phyloP scores from a whole-genome alignment of 352 stramenopile species.

The Globisporangium emineosum region DNA sequence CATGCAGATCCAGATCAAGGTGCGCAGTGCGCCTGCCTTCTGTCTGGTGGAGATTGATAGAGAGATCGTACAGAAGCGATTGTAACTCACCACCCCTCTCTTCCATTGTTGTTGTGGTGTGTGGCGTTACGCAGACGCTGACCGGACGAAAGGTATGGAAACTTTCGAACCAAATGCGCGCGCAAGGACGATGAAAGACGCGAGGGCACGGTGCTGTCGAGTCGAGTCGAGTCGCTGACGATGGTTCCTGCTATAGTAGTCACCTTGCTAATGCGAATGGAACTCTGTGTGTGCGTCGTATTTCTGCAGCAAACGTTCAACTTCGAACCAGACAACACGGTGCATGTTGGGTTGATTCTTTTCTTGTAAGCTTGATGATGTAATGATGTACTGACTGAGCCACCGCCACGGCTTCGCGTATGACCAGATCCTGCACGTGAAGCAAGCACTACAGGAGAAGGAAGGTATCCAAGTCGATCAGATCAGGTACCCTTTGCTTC shows the following conservation, averaged over 20 bases:
- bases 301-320: conserved; percentile 80
- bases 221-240: background rate
- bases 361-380: background rate
- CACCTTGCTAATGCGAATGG: background rate
- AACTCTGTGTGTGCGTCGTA: background rate
- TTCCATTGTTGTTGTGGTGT: background rate
- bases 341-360: conserved; percentile 21
- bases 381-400: background rate
- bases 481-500: conserved; percentile 39
- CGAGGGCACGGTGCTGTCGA: background rate
- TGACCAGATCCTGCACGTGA: conserved; percentile 93
- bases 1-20: conserved; percentile 89
- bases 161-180: background rate
- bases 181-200: background rate
- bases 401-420: background rate
- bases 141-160: conserved; percentile 69
- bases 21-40: conserved; percentile 12
- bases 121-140: conserved; percentile 49
- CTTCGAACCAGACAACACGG: conserved; percentile 86
- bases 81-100: background rate
- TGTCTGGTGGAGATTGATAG: background rate
- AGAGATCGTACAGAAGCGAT: background rate
- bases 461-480: conserved; percentile 93
- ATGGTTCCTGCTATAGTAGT: background rate
- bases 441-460: conserved; percentile 98